A percentile compares a stretch with the other conserved stretches of the same genome.
Evolutionary conservation across 805 yeast species (phyloP).

Genomic region (Kuraishia floccosa): DNA sequence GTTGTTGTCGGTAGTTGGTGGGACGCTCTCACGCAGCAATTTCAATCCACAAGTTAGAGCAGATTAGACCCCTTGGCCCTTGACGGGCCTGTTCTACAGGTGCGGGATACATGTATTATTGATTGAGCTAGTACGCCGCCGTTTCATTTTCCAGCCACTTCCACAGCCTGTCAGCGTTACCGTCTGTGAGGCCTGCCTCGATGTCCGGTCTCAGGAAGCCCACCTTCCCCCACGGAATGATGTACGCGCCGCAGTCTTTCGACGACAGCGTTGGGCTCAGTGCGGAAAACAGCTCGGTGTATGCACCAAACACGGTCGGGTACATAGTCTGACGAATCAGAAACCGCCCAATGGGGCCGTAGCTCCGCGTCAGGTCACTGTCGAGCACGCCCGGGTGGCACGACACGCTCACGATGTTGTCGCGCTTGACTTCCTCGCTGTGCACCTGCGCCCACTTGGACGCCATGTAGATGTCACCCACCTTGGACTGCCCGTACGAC

Average conservation of each 20-base stretch:
- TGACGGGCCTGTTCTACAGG: no score
- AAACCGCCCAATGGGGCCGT: conserved; percentile 1
- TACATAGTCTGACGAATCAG: background rate
- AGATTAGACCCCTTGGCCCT: no score
- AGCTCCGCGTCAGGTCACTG: background rate
- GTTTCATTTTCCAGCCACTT: conserved; percentile 17
- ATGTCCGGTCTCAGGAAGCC: conserved; percentile 26
- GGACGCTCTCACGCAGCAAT: no score
- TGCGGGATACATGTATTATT: no score
- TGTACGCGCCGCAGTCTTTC: conserved; percentile 16
- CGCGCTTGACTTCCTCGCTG: conserved; percentile 4
- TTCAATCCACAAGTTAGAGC: no score
- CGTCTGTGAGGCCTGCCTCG: conserved; percentile 16
- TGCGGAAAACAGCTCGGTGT: conserved; percentile 24
- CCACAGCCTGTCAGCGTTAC: conserved; percentile 21
- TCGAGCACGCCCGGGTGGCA: conserved; percentile 21
- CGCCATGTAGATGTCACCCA: conserved; percentile 21
- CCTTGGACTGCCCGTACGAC: conserved; percentile 27
- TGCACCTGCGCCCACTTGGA: conserved; percentile 20
- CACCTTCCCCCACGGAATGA: conserved; percentile 9
- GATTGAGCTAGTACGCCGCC: conserved; percentile 1
- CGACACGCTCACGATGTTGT: conserved; percentile 19
- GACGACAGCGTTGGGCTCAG: conserved; percentile 19
- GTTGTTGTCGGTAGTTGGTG: no score
- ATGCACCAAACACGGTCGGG: conserved; percentile 17